phyloP scores from a whole-genome alignment of 2,329 filamentous ascomycete species.

The Cylindrodendrum hubeiense region DNA sequence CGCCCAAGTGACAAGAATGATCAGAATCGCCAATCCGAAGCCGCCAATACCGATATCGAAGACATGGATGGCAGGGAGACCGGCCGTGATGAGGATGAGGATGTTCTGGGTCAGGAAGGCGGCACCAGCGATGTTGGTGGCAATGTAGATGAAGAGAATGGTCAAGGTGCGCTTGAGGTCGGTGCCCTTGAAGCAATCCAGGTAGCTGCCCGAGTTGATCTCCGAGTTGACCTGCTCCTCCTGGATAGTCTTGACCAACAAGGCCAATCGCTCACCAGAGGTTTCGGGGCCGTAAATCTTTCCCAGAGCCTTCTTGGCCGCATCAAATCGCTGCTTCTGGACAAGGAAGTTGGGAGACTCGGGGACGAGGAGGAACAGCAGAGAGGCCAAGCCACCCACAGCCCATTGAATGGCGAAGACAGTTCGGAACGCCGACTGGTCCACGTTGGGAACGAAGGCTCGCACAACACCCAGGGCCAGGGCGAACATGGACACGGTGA shows the following conservation, averaged over 20 bases:
- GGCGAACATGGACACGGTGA: constrained; percentile 19
- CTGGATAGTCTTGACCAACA: constrained; percentile 14
- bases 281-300: constrained; percentile 11
- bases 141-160: constrained; percentile 18
- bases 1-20: constrained; percentile 12
- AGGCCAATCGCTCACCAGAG: constrained; percentile 4
- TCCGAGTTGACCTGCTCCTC: constrained; percentile 9
- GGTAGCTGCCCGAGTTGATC: constrained; percentile 17
- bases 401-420: constrained; percentile 22
- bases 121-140: constrained; percentile 14
- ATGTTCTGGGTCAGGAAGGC: constrained; percentile 24
- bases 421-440: constrained; percentile 12
- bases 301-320: constrained; percentile 10
- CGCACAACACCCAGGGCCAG: constrained; percentile 15
- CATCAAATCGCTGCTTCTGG: constrained; percentile 11
- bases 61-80: constrained; percentile 17
- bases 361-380: constrained; percentile 14
- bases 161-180: constrained; percentile 21
- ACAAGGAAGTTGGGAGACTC: constrained; percentile 21
- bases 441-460: constrained; percentile 10
- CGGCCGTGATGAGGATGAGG: constrained; percentile 22
- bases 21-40: constrained; percentile 14
- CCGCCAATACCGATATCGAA: constrained; percentile 24
- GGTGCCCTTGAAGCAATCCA: constrained; percentile 18
- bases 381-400: constrained; percentile 9